Percentiles rank a stretch among this genome's conserved stretches.
These are phyloP conservation scores for Cylindrodendrum hubeiense DNA, from an alignment of 2,329 filamentous ascomycete genomes.

Conservation along the genomic window DNA sequence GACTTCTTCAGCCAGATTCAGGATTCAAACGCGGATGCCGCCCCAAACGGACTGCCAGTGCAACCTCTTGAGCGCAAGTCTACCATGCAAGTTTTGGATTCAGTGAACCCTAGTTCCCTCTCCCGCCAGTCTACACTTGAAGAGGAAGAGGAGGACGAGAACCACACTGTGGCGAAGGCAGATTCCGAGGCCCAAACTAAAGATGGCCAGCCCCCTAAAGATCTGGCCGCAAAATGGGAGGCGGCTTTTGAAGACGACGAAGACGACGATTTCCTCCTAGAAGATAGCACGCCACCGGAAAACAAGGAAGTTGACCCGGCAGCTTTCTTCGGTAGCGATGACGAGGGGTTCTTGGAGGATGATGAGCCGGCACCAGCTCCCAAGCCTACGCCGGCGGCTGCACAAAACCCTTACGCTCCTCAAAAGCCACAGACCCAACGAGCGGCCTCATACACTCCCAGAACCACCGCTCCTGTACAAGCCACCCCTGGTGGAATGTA, in stretches of 20 bases:
- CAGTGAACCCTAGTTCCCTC: slow-evolving; percentile 54
- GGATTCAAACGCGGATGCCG: slow-evolving; percentile 43
- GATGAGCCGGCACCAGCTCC: slow-evolving; percentile 52
- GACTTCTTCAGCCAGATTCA: slow-evolving; percentile 73
- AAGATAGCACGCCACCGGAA: slow-evolving; percentile 61
- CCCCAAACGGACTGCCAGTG: slow-evolving; percentile 20
- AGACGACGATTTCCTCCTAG: slow-evolving; percentile 73
- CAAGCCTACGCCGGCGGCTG: slow-evolving; percentile 25
- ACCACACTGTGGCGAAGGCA: slow-evolving; percentile 31
- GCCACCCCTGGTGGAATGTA: slow-evolving; percentile 35
- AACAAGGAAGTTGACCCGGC: slow-evolving; percentile 68
- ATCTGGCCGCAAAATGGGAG: slow-evolving; percentile 85
- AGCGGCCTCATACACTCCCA: slow-evolving; percentile 40
- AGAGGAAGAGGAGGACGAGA: slow-evolving; percentile 47
- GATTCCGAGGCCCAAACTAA: slow-evolving; percentile 38
- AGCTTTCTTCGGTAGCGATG: slow-evolving; percentile 83
- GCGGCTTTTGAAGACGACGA: slow-evolving; percentile 83
- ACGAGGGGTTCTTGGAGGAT: slow-evolving; percentile 87
- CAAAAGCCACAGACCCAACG: slow-evolving; percentile 30
- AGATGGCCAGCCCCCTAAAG: slow-evolving; percentile 54
- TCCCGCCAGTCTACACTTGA: slow-evolving; percentile 48
- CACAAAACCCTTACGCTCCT: slow-evolving; percentile 45
- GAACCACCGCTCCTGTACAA: slow-evolving; percentile 16
- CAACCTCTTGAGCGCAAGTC: slow-evolving; percentile 73
- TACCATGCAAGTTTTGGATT: slow-evolving; percentile 74